Base-by-base conservation (phyloP, 768 basidiomycete species). In the Mycena rosella region DNA sequence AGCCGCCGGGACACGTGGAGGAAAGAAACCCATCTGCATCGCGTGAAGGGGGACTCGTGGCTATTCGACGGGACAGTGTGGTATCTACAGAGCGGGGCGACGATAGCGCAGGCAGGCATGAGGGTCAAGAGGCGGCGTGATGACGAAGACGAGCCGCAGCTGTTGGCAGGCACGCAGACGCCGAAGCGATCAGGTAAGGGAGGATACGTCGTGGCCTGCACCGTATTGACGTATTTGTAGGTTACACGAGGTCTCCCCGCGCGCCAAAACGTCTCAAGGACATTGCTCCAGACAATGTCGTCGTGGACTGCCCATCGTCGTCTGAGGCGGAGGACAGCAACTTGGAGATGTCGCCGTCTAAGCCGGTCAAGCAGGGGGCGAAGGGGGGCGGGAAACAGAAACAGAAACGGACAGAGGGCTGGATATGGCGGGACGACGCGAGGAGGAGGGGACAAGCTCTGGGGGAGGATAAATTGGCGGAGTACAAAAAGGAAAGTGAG, bases 1-100 rank as follows among this genome's bases (percentile, higher is more conserved):
- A 61, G 27, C 14, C n/a, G 9, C 32, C 60, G 53, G n/a, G 66
- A 67, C 24, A 67, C 65, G 18, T 40, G 65, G 10, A 26, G 64
- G 13, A 67, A n/a, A n/a, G n/a, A n/a, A n/a, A n/a, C n/a, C n/a
- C n/a, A n/a, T n/a, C n/a, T n/a, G n/a, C n/a, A n/a, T 29, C 65
- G 65, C n/a, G 59, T 58, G 15, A 67, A 9, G 27, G 66, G 60
- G 20, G 66, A 67, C 53, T 61, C 66, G 3, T 34, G 66, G 8
- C 6, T 67, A 22, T 67, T 67, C 30, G 60, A 67, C 24, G 66
- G 66, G 36, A 62, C 60, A 14, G 66, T 60, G 6, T 67, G 66
- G 66, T 57, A 67, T 26, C 32, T 67, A n/a, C n/a, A n/a, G n/a
- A n/a, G n/a, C n/a, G n/a, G n/a, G n/a, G n/a, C n/a, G n/a, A n/a